A percentile compares a stretch with the other conserved stretches of the same genome.
Conservation (phyloP, 352 stramenopile genomes). For the Phytophthora ohioensis region DNA sequence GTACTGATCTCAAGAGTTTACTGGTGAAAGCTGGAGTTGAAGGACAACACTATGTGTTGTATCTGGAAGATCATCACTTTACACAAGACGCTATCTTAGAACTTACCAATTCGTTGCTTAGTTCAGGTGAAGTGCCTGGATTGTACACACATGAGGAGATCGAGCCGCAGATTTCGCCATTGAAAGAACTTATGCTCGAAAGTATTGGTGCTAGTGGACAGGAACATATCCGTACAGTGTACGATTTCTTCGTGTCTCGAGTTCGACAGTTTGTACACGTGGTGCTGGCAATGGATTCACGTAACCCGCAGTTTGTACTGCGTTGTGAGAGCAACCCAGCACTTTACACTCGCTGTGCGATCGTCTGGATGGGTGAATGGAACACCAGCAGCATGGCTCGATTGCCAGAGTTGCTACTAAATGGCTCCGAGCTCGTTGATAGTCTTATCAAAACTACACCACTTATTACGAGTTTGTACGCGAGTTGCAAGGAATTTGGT, state of each 20-base stretch:
- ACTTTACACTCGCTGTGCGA: slow-evolving; percentile 92
- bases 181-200: slow-evolving; percentile 93
- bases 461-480: slow-evolving; percentile 69
- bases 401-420: slow-evolving; percentile 79
- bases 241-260: slow-evolving; percentile 94
- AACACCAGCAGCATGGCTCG: slow-evolving; percentile 70
- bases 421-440: slow-evolving; percentile 64
- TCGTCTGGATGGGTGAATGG: slow-evolving; percentile 96
- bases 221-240: slow-evolving; percentile 86
- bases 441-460: slow-evolving; percentile 64
- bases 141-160: slow-evolving; percentile 95
- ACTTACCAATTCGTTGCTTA: slow-evolving; percentile 93
- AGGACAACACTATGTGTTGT: slow-evolving; percentile 88
- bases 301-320: slow-evolving; percentile 79
- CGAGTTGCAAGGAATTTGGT: slow-evolving; percentile 69
- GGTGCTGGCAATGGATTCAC: slow-evolving; percentile 77
- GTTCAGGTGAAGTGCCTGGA: slow-evolving; percentile 92
- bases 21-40: slow-evolving; percentile 89
- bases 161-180: slow-evolving; percentile 87
- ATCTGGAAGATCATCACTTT: slow-evolving; percentile 95
- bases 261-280: slow-evolving; percentile 93
- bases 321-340: slow-evolving; percentile 95
- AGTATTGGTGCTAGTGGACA: slow-evolving; percentile 56
- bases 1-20: slow-evolving; percentile 90
- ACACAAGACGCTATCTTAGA: slow-evolving; percentile 91